phyloP scores from a whole-genome alignment of 2,329 filamentous ascomycete species.

The Periconia sp. region DNA sequence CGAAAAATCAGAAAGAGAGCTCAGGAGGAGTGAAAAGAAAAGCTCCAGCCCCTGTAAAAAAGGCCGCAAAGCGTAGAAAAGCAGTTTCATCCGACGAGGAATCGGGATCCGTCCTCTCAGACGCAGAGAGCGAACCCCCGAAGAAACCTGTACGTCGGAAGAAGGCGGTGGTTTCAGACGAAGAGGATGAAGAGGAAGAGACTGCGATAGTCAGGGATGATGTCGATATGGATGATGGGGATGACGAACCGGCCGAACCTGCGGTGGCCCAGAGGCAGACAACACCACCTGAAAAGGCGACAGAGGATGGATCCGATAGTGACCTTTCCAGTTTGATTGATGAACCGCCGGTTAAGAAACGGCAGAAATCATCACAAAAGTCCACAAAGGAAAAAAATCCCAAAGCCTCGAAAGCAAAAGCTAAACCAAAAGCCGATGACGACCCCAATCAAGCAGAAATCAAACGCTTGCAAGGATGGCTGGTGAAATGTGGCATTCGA shows the following conservation, averaged over 20 bases:
- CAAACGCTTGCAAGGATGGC: conserved; percentile 82
- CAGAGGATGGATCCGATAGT: conserved; percentile 53
- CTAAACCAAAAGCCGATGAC: conserved; percentile 43
- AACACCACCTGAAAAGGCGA: conserved; percentile 13
- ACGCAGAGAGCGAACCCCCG: conserved; percentile 29
- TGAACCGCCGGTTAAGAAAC: conserved; percentile 65
- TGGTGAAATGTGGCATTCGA: conserved; percentile 86
- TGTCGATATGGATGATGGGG: conserved; percentile 19
- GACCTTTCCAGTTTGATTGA: conserved; percentile 79
- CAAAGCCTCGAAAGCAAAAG: conserved; percentile 37
- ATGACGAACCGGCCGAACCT: conserved; percentile 11
- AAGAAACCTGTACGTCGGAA: conserved; percentile 23
- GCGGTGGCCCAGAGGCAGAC: conserved; percentile 1
- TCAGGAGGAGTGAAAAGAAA: conserved; percentile 35
- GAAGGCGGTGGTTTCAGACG: conserved; percentile 31
- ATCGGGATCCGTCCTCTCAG: conserved; percentile 22
- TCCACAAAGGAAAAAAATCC: conserved; percentile 27
- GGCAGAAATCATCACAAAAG: conserved; percentile 38
- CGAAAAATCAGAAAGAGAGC: conserved; percentile 13
- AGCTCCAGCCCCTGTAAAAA: conserved; percentile 27
- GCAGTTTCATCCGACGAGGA: conserved; percentile 27
- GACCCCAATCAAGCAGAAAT: conserved; percentile 75
- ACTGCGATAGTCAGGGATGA: background rate
- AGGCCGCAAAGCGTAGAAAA: conserved; percentile 35
- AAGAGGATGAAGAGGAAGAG: conserved; percentile 27